phyloP scores from a whole-genome alignment of 305 asterid species.

The Plantago rigida region DNA sequence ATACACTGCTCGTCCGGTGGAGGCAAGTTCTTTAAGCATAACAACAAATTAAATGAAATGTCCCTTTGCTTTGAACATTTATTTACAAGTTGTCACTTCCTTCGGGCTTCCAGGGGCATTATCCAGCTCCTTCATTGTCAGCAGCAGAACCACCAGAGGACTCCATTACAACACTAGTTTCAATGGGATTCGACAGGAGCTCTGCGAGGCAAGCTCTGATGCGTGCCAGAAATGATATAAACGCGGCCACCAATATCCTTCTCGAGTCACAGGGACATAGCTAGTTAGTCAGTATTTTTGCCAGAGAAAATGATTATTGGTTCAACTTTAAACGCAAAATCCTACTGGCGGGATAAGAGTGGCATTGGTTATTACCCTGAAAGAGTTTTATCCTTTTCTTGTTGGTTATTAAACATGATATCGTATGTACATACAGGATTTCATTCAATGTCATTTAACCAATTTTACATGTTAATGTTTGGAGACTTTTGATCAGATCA shows the following conservation, averaged over 20 bases:
- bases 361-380: not conserved
- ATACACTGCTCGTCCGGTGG: conserved; percentile 46
- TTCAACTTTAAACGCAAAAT: too few species aligned
- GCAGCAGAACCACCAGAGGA: conserved; percentile 71
- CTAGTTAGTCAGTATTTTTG: not conserved
- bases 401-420: conserved; percentile 19
- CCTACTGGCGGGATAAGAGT: too few species aligned
- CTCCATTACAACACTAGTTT: conserved; percentile 56
- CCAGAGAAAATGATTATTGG: too few species aligned
- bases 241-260: conserved; percentile 82
- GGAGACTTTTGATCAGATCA: not conserved
- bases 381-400: not conserved
- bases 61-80: not conserved
- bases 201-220: conserved; percentile 87
- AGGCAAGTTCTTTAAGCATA: conserved; percentile 33
- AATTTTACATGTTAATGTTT: conserved; percentile 3
- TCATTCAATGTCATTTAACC: not conserved
- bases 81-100: not conserved
- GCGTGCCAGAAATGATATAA: conserved; percentile 73
- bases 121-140: conserved; percentile 42
- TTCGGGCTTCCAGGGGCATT: conserved; percentile 43
- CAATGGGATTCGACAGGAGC: conserved; percentile 90
- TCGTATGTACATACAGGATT: not conserved
- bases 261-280: conserved; percentile 65
- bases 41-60: conserved; percentile 5